Conservation (phyloP, 208 protist genomes). For the Acanthamoeba lenticulata region DNA sequence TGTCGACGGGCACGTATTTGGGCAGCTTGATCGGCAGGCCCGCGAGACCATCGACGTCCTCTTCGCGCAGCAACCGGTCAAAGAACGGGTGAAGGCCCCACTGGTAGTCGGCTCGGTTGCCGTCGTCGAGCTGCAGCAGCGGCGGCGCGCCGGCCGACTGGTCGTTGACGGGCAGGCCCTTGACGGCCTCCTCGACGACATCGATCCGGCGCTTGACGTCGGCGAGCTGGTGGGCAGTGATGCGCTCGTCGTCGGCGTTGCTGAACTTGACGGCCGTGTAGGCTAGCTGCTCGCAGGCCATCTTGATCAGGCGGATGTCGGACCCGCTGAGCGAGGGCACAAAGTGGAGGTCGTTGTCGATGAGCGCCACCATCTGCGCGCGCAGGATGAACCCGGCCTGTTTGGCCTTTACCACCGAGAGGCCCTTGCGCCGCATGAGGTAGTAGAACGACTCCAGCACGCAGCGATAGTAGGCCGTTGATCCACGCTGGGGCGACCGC, state of each 20-base stretch:
- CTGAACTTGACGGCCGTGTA: slow-evolving; percentile 68
- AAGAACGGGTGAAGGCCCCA: slow-evolving; percentile 70
- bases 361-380: slow-evolving; percentile 52
- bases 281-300: slow-evolving; percentile 67
- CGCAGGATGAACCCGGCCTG: slow-evolving; percentile 44
- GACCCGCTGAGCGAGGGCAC: slow-evolving; percentile 66
- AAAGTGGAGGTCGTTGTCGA: slow-evolving; percentile 68
- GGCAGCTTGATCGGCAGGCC: slow-evolving; percentile 70
- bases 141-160: slow-evolving; percentile 27
- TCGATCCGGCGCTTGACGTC: slow-evolving; percentile 62
- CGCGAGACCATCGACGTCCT: slow-evolving; percentile 76
- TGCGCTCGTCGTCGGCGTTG: not conserved
- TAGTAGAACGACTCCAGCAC: slow-evolving; percentile 67
- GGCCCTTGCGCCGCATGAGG: slow-evolving; percentile 54
- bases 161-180: slow-evolving; percentile 5
- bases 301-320: slow-evolving; percentile 68
- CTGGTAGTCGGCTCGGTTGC: slow-evolving; percentile 54
- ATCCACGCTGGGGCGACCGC: slow-evolving; percentile 61
- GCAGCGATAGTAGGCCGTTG: slow-evolving; percentile 66
- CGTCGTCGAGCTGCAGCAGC: slow-evolving; percentile 39
- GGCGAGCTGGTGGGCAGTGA: slow-evolving; percentile 45
- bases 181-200: not conserved
- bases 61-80: slow-evolving; percentile 74
- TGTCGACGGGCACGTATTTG: slow-evolving; percentile 78
- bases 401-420: slow-evolving; percentile 58